Evolutionary conservation across 1,284 basidiomycete genomes (phyloP).

Genomic region (Phylloboletellus chloephorus): DNA sequence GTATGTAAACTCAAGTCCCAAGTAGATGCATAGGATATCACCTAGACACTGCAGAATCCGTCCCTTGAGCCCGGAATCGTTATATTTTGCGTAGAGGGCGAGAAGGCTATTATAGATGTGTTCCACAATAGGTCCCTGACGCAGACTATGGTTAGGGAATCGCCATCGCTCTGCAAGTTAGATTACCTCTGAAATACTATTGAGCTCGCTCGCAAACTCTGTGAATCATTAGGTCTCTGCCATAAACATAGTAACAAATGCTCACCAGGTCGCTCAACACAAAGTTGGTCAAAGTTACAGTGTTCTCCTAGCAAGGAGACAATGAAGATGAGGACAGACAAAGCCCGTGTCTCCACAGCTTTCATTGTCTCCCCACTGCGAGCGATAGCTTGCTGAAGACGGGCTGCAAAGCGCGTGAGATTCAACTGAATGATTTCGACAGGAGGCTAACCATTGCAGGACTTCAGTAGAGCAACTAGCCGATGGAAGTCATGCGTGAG

Average conservation of each 20-base stretch:
- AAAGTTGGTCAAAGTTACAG: slow-evolving; percentile 79
- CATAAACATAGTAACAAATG: neutral
- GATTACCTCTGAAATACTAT: slow-evolving; percentile 53
- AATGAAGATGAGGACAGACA: slow-evolving; percentile 73
- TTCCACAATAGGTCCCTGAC: slow-evolving; percentile 70
- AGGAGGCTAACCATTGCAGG: slow-evolving; percentile 63
- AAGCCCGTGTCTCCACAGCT: slow-evolving; percentile 37
- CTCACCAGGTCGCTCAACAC: slow-evolving; percentile 53
- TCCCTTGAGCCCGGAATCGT: slow-evolving; percentile 49
- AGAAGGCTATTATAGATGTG: slow-evolving; percentile 75
- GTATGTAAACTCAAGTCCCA: slow-evolving; percentile 3
- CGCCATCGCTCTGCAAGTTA: no score
- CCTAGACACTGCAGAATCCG: slow-evolving; percentile 80
- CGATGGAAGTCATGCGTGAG: slow-evolving; percentile 82
- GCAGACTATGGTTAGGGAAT: slow-evolving; percentile 7
- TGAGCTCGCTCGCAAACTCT: slow-evolving; percentile 57
- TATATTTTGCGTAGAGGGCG: slow-evolving; percentile 60
- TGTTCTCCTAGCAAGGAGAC: slow-evolving; percentile 82
- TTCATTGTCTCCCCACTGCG: slow-evolving; percentile 32
- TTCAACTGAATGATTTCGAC: neutral
- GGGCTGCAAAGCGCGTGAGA: slow-evolving; percentile 33
- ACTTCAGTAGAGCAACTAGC: slow-evolving; percentile 73
- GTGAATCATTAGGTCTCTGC: neutral
- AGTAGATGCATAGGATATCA: slow-evolving; percentile 28
- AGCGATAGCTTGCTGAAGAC: slow-evolving; percentile 51